A percentile compares a stretch with the other conserved stretches of the same genome.
Evolutionary conservation across 148 eudicot genomes (phyloP).

Genomic region (Nyssa sinensis): DNA sequence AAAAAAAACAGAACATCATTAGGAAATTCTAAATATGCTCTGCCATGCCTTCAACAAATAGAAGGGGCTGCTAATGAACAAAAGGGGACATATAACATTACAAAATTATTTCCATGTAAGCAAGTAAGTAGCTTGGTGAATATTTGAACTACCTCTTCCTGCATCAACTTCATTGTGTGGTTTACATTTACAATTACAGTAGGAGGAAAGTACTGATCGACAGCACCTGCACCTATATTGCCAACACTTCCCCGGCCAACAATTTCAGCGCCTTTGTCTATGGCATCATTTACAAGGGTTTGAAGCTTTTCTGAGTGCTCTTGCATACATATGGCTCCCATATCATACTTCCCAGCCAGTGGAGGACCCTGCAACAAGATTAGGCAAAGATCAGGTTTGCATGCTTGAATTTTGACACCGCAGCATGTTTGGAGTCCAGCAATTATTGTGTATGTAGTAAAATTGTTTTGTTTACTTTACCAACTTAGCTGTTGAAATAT

Average conservation of each 20-base stretch:
- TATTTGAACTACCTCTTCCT: conserved; percentile 75
- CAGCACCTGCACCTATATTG: conserved; percentile 90
- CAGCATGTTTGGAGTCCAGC: background rate
- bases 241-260: conserved; percentile 91
- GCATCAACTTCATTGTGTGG: conserved; percentile 93
- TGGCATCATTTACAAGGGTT: conserved; percentile 82
- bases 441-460: background rate
- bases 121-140: background rate
- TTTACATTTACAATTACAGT: conserved; percentile 79
- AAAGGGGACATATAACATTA: background rate
- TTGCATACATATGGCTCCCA: conserved; percentile 99
- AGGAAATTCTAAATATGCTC: background rate
- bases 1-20: too few species aligned
- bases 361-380: conserved; percentile 83
- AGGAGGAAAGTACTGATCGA: conserved; percentile 98
- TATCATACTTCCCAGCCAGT: conserved; percentile 82
- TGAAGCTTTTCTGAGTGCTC: conserved; percentile 98
- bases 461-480: background rate
- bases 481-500: background rate
- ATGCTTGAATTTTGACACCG: background rate
- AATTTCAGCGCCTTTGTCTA: conserved; percentile 97
- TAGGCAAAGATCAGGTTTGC: background rate
- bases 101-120: background rate
- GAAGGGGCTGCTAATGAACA: too few species aligned
- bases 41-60: too few species aligned